Percentiles rank a stretch among this genome's conserved stretches.
Conservation (phyloP, 805 yeast species). For the Lipomyces japonicus region DNA sequence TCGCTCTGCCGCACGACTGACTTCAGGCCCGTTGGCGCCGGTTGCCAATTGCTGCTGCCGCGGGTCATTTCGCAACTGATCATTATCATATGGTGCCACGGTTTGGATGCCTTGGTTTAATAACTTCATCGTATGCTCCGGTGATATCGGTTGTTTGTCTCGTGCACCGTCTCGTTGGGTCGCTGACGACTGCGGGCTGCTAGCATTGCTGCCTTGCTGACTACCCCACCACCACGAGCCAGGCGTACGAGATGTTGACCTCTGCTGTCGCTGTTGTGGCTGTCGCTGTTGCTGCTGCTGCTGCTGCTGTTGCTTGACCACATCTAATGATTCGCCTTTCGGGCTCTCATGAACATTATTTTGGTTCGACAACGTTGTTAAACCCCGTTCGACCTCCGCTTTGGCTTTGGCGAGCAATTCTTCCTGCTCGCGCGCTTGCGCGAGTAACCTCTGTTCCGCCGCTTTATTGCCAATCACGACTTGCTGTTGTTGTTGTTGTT, state of each 20-base stretch:
- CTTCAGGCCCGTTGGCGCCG: conserved; percentile 12
- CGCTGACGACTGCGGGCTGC: too few relatives aligned
- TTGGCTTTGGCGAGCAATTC: conserved; percentile 9
- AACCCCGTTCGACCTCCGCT: too few relatives aligned
- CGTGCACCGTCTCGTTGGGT: too few relatives aligned
- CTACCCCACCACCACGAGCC: too few relatives aligned
- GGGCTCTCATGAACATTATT: too few relatives aligned
- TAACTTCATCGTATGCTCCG: conserved; percentile 8
- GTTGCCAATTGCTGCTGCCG: conserved; percentile 9
- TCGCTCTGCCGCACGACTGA: conserved; percentile 13
- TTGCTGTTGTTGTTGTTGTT: conserved; percentile 25
- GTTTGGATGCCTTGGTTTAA: conserved; percentile 22
- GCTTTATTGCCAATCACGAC: conserved; percentile 6
- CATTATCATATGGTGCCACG: conserved; percentile 13
- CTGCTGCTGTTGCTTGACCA: not conserved
- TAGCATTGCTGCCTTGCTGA: too few relatives aligned
- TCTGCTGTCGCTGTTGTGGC: conserved; percentile 1
- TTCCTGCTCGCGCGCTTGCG: conserved; percentile 22
- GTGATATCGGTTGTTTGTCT: not conserved
- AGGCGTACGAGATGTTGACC: too few relatives aligned
- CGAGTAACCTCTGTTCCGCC: conserved; percentile 13
- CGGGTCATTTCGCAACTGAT: conserved; percentile 8
- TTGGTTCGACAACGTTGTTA: too few relatives aligned
- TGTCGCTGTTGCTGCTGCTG: not conserved
- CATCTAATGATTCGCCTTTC: too few relatives aligned